Evolutionary conservation across 495 filamentous ascomycete species (phyloP).

Genomic region (Recurvomyces mirabilis): DNA sequence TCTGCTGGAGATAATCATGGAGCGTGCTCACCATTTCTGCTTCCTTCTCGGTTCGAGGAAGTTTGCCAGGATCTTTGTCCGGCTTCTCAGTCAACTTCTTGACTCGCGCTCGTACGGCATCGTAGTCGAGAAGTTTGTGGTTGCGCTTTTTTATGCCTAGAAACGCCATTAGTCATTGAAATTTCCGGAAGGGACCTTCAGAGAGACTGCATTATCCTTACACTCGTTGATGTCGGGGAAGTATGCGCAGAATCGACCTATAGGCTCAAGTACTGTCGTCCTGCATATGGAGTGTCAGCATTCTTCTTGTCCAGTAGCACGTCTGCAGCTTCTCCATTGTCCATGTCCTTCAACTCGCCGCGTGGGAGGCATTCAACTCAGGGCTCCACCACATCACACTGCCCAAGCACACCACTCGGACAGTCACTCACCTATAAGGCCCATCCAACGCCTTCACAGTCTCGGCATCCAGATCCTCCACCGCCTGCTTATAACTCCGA

Average conservation of each 20-base stretch:
- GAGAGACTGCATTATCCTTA: too few species aligned
- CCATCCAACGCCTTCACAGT: slow-evolving; percentile 97
- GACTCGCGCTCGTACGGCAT: slow-evolving; percentile 86
- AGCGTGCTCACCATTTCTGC: slow-evolving; percentile 53
- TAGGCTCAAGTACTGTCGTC: slow-evolving; percentile 89
- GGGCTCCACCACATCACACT: too few species aligned
- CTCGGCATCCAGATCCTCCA: slow-evolving; percentile 93
- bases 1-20: slow-evolving; percentile 4
- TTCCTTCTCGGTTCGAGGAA: slow-evolving; percentile 89
- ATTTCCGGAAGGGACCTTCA: too few species aligned
- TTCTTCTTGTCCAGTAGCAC: not conserved
- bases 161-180: slow-evolving; percentile 1
- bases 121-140: slow-evolving; percentile 96
- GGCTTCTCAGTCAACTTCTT: slow-evolving; percentile 96
- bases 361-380: too few species aligned
- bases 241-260: slow-evolving; percentile 90
- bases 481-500: slow-evolving; percentile 92
- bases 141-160: slow-evolving; percentile 92
- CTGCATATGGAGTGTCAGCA: slow-evolving; percentile 34
- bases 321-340: not conserved
- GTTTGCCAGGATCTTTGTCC: slow-evolving; percentile 92
- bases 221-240: slow-evolving; percentile 99
- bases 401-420: too few species aligned
- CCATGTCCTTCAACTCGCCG: slow-evolving; percentile 1
- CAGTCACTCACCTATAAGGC: slow-evolving; percentile 73